A percentile compares a stretch with the other conserved stretches of the same genome.
Evolutionary conservation across 208 protist genomes (phyloP).

Genomic region (Leishmania braziliensis): DNA sequence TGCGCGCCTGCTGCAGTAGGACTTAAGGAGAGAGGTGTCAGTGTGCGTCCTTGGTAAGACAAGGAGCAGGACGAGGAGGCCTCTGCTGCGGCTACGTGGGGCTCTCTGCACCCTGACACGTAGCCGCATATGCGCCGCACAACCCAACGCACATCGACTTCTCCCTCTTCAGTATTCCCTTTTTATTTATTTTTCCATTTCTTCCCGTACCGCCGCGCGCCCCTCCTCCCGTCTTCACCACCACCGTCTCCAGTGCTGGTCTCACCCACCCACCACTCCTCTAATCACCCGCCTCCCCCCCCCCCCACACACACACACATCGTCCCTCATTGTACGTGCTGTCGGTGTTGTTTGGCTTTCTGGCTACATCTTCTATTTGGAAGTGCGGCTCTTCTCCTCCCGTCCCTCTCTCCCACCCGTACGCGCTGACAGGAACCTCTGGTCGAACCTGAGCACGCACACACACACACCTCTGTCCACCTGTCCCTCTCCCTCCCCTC

Average conservation of each 20-base stretch:
- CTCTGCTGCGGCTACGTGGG: background rate
- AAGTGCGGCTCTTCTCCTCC: background rate
- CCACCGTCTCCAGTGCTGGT: background rate
- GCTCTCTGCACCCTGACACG: background rate
- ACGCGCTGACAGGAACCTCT: background rate
- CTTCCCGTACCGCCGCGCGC: too few species aligned
- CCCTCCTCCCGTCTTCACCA: background rate
- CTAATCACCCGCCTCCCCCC: too few species aligned
- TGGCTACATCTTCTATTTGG: background rate
- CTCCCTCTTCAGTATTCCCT: constrained; percentile 3
- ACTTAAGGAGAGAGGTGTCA: background rate
- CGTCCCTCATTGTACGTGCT: background rate
- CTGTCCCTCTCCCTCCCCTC: background rate
- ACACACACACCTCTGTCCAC: background rate
- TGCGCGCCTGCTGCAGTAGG: background rate
- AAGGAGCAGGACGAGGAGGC: background rate
- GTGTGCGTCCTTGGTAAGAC: background rate
- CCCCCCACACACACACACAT: too few species aligned
- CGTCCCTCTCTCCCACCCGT: background rate
- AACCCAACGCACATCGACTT: background rate
- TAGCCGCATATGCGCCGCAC: background rate
- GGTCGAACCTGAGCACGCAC: background rate
- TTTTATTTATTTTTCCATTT: constrained; percentile 13
- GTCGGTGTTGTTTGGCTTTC: background rate
- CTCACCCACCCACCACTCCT: background rate